These are phyloP conservation scores for Boletus barrowsii DNA, from an alignment of 768 basidiomycete species.

Conservation along the genomic window DNA sequence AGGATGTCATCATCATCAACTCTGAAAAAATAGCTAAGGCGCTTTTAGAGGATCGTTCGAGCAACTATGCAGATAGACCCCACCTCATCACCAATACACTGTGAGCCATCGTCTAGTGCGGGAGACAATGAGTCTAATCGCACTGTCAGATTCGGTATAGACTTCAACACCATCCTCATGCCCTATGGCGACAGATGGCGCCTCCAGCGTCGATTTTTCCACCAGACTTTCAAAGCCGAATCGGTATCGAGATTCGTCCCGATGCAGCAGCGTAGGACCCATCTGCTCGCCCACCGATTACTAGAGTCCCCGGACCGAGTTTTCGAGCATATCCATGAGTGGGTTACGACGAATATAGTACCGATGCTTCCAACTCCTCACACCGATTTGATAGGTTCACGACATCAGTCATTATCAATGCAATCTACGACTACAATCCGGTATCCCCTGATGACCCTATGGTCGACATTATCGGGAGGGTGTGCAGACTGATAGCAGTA, in stretches of 20 bases:
- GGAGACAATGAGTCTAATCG: not conserved
- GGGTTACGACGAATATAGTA: slow-evolving; percentile 11
- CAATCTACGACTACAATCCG: slow-evolving; percentile 19
- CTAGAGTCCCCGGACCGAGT: slow-evolving; percentile 5
- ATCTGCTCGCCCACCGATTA: slow-evolving; percentile 4
- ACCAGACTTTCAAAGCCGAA: slow-evolving; percentile 13
- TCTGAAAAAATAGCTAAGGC: slow-evolving; percentile 10
- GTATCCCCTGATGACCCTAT: slow-evolving; percentile 10
- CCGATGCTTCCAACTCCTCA: not conserved
- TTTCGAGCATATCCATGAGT: slow-evolving; percentile 13
- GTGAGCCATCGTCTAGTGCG: not conserved
- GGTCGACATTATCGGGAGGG: slow-evolving; percentile 12
- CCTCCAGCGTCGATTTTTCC: slow-evolving; percentile 18
- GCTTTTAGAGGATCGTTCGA: slow-evolving; percentile 18
- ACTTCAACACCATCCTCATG: slow-evolving; percentile 13
- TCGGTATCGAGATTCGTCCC: slow-evolving; percentile 12
- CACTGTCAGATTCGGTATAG: slow-evolving; percentile 13
- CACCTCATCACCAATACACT: slow-evolving; percentile 11
- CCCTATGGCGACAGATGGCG: slow-evolving; percentile 20
- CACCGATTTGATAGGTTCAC: slow-evolving; percentile 5
- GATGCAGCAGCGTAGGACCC: slow-evolving; percentile 12
- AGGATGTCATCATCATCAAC: slow-evolving; percentile 13
- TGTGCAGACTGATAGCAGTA: not conserved
- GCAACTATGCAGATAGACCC: slow-evolving; percentile 20
- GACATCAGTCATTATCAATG: slow-evolving; percentile 27